These are phyloP conservation scores for Aspergillus steynii DNA, from an alignment of 495 filamentous ascomycete species.

Conservation along the genomic window DNA sequence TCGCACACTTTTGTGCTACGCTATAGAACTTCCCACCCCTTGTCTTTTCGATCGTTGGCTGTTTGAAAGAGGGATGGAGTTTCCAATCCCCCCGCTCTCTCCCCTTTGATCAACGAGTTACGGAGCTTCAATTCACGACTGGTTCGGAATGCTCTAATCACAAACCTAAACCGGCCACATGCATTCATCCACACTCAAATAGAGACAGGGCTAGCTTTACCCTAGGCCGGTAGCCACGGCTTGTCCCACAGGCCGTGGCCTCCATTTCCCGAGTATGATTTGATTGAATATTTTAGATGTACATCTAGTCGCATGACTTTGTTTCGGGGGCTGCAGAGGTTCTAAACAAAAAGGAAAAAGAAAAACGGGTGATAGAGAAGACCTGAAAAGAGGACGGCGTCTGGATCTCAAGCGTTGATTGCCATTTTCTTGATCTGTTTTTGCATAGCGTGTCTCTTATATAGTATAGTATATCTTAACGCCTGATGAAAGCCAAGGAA, in stretches of 20 bases:
- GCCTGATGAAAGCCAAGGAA: slow-evolving; percentile 31
- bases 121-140: neutral
- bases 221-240: neutral
- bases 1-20: slow-evolving; percentile 3
- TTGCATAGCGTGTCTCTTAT: neutral
- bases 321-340: no score
- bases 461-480: neutral
- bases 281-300: slow-evolving; percentile 7
- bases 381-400: neutral
- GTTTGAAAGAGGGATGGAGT: neutral
- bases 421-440: neutral
- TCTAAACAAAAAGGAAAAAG: neutral
- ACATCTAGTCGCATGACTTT: slow-evolving; percentile 8
- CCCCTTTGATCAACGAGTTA: neutral
- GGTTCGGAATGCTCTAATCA: neutral
- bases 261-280: slow-evolving; percentile 6
- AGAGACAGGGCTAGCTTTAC: neutral
- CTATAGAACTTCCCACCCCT: neutral
- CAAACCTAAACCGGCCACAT: neutral
- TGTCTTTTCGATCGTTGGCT: neutral
- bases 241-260: neutral
- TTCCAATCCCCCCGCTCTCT: neutral
- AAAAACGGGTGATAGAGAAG: neutral
- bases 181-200: neutral
- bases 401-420: neutral